Conservation (phyloP, 352 stramenopile genomes). For the Globisporangium paddicum region DNA sequence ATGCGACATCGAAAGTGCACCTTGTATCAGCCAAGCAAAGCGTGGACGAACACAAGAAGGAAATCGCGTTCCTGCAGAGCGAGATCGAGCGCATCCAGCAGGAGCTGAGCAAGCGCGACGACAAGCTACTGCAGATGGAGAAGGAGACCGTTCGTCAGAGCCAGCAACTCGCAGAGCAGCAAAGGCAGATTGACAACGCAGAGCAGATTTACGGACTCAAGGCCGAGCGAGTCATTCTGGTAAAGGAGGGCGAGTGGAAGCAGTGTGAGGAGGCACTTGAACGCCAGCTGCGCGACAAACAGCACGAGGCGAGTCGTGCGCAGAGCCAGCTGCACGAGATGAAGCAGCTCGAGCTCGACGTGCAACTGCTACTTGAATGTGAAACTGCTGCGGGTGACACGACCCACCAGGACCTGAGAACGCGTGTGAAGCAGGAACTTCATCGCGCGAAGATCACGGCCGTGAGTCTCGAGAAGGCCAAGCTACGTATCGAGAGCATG, state of each 20-base stretch:
- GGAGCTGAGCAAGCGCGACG: constrained; percentile 26
- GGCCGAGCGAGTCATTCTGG: constrained; percentile 16
- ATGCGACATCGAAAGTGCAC: constrained; percentile 47
- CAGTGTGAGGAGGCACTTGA: constrained; percentile 22
- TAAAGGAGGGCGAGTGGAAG: constrained; percentile 27
- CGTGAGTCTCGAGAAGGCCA: constrained; percentile 21
- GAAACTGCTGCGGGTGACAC: not conserved
- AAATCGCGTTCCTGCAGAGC: constrained; percentile 31
- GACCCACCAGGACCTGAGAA: constrained; percentile 23
- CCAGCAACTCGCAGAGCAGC: constrained; percentile 12
- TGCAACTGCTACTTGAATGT: constrained; percentile 27
- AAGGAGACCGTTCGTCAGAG: constrained; percentile 15
- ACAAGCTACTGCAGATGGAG: constrained; percentile 23
- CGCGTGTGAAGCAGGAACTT: constrained; percentile 32
- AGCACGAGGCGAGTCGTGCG: constrained; percentile 13
- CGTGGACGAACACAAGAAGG: constrained; percentile 29
- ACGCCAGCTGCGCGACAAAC: constrained; percentile 16
- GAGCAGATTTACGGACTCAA: constrained; percentile 18
- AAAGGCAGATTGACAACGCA: constrained; percentile 19
- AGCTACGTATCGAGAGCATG: constrained; percentile 20
- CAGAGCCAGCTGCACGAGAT: constrained; percentile 17
- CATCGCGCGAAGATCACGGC: constrained; percentile 20
- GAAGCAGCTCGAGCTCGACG: constrained; percentile 31
- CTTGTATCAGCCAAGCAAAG: constrained; percentile 25
- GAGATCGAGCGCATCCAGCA: constrained; percentile 36